Evolutionary conservation across 2,329 filamentous ascomycete genomes (phyloP).

Genomic region (Geoglossum cookeanum): DNA sequence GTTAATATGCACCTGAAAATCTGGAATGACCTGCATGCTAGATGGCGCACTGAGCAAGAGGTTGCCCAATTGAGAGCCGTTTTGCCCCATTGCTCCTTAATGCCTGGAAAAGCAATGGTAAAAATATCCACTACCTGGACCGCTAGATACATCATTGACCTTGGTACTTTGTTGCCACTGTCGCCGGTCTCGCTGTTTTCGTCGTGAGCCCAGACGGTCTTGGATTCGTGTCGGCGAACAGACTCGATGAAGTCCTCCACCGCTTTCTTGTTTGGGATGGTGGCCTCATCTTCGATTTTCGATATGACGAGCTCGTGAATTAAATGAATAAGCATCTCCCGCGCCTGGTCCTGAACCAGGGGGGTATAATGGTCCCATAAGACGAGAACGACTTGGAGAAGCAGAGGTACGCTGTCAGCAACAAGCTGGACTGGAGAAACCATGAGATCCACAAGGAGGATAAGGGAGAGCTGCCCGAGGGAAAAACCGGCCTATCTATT

Average conservation of each 20-base stretch:
- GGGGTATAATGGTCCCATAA: constrained; percentile 96
- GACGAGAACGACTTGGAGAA: constrained; percentile 81
- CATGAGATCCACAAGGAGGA: constrained; percentile 88
- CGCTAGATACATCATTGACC: constrained; percentile 72
- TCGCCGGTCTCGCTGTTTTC: constrained; percentile 55
- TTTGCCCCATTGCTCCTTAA: constrained; percentile 82
- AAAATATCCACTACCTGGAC: constrained; percentile 72
- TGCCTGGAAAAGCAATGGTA: constrained; percentile 60
- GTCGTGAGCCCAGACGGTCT: constrained; percentile 86
- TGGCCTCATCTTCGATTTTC: constrained; percentile 49
- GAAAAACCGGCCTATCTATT: constrained; percentile 52
- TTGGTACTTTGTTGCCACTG: constrained; percentile 61
- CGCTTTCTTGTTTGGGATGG: constrained; percentile 46
- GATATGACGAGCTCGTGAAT: constrained; percentile 89
- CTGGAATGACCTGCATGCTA: constrained; percentile 93
- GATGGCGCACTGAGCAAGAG: constrained; percentile 81
- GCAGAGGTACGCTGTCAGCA: constrained; percentile 60
- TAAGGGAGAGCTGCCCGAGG: constrained; percentile 78
- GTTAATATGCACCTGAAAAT: constrained; percentile 89
- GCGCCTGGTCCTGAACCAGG: constrained; percentile 86
- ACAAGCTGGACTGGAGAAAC: constrained; percentile 72
- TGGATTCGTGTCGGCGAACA: constrained; percentile 64
- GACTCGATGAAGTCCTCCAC: constrained; percentile 80
- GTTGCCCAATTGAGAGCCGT: constrained; percentile 90
- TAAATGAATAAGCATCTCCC: constrained; percentile 93